phyloP scores from a whole-genome alignment of 352 stramenopile species.

The Globisporangium middletonii region DNA sequence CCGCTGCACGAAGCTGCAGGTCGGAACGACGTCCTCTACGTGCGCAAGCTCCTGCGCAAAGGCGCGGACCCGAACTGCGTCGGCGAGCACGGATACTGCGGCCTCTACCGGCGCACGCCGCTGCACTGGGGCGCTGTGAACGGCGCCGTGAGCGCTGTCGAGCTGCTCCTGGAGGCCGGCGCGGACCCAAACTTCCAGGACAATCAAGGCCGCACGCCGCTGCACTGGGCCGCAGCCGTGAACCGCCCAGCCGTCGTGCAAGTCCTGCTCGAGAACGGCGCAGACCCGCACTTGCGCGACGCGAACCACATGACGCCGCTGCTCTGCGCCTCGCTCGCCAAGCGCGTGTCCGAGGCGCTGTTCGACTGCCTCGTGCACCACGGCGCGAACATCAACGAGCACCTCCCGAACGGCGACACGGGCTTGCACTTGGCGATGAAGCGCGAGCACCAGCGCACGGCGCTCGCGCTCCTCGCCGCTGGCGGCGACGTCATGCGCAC shows the following conservation, averaged over 20 bases:
- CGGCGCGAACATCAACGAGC: slow-evolving; percentile 63
- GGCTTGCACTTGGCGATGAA: slow-evolving; percentile 76
- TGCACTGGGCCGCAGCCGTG: slow-evolving; percentile 49
- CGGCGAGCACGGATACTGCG: slow-evolving; percentile 61
- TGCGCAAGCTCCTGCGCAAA: slow-evolving; percentile 44
- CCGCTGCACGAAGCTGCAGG: slow-evolving; percentile 70
- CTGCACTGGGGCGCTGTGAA: slow-evolving; percentile 70
- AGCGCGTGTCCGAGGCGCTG: slow-evolving; percentile 39
- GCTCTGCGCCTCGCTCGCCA: slow-evolving; percentile 47
- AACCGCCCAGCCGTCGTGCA: slow-evolving; percentile 46
- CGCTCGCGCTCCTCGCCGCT: slow-evolving; percentile 47
- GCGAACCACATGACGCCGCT: slow-evolving; percentile 48
- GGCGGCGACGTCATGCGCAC: slow-evolving; percentile 58
- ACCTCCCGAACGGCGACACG: slow-evolving; percentile 61
- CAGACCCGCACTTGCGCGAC: slow-evolving; percentile 53
- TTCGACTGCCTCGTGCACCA: slow-evolving; percentile 44
- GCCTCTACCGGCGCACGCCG: slow-evolving; percentile 57
- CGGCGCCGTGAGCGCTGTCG: slow-evolving; percentile 31
- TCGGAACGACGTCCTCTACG: slow-evolving; percentile 22
- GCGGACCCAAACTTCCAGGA: slow-evolving; percentile 74
- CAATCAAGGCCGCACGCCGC: slow-evolving; percentile 40
- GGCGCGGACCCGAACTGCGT: slow-evolving; percentile 57
- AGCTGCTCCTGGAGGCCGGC: slow-evolving; percentile 40
- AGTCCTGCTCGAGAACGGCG: slow-evolving; percentile 40
- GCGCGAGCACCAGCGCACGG: slow-evolving; percentile 50